A percentile compares a stretch with the other conserved stretches of the same genome.
Conservation (phyloP, 257 asterid genomes). For the Haberlea rhodopensis region DNA sequence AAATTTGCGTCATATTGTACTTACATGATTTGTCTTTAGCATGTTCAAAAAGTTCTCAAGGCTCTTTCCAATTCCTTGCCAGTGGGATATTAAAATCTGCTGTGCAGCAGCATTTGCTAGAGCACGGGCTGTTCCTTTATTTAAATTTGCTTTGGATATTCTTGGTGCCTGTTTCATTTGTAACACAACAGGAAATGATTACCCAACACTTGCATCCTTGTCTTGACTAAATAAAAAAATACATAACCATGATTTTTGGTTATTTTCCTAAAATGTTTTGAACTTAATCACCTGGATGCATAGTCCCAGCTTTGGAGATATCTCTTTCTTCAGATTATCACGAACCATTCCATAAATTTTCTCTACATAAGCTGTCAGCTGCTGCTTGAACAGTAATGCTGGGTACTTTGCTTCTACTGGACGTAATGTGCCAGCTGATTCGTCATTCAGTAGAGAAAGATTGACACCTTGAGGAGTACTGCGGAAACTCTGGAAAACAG, state of each 20-base stretch:
- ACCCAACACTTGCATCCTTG: neutral
- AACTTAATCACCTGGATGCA: conserved; percentile 78
- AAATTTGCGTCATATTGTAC: conserved; percentile 23
- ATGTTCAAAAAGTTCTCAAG: conserved; percentile 59
- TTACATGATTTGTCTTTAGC: conserved; percentile 72
- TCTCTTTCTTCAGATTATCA: conserved; percentile 85
- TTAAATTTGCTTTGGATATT: conserved; percentile 78
- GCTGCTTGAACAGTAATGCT: conserved; percentile 88
- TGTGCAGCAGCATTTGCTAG: conserved; percentile 91
- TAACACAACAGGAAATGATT: conserved; percentile 12
- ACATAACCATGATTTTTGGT: conserved; percentile 18
- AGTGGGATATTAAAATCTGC: conserved; percentile 88
- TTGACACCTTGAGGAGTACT: conserved; percentile 71
- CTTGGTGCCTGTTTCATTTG: conserved; percentile 77
- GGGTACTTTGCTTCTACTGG: conserved; percentile 99
- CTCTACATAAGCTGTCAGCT: conserved; percentile 84
- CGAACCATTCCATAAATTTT: conserved; percentile 89
- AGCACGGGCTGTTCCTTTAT: conserved; percentile 83
- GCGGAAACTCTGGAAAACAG: conserved; percentile 70
- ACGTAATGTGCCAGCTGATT: conserved; percentile 53
- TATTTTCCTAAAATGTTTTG: conserved; percentile 2
- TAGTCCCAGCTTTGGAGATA: conserved; percentile 78
- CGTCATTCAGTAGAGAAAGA: conserved; percentile 64
- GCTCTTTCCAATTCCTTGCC: conserved; percentile 93
- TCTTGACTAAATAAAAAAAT: conserved; percentile 11